A percentile compares a stretch with the other conserved stretches of the same genome.
phyloP scores from a whole-genome alignment of 257 asterid genomes.

The Lavandula angustifolia region DNA sequence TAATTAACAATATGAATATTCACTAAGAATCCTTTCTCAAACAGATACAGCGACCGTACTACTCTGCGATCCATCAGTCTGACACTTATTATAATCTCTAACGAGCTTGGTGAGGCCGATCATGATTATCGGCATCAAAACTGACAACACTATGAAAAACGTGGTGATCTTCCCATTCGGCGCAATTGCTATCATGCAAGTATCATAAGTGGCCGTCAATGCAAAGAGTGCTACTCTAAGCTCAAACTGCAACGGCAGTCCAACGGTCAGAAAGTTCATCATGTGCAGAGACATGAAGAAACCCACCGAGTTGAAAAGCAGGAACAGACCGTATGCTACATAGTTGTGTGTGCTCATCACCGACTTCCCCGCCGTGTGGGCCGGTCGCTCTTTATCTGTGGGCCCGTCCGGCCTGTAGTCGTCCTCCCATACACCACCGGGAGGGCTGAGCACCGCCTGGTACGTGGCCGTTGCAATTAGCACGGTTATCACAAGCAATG shows the following conservation, averaged over 20 bases:
- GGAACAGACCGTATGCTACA: slow-evolving; percentile 34
- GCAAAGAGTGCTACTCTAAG: slow-evolving; percentile 44
- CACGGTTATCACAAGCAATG: slow-evolving; percentile 44
- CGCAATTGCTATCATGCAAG: slow-evolving; percentile 42
- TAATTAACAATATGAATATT: too few species aligned
- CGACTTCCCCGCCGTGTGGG: slow-evolving; percentile 47
- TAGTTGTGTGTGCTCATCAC: slow-evolving; percentile 41
- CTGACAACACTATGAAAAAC: slow-evolving; percentile 21
- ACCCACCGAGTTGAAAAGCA: slow-evolving; percentile 52
- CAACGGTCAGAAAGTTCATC: slow-evolving; percentile 40
- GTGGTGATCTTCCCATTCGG: slow-evolving; percentile 18
- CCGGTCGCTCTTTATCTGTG: too few species aligned
- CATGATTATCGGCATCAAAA: slow-evolving; percentile 31
- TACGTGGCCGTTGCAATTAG: slow-evolving; percentile 52
- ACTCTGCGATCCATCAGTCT: too few species aligned
- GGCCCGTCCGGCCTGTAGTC: slow-evolving; percentile 7
- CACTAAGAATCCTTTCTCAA: too few species aligned
- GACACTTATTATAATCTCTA: slow-evolving; percentile 33
- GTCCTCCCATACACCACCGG: slow-evolving; percentile 68
- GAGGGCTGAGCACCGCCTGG: slow-evolving; percentile 55
- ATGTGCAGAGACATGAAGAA: slow-evolving; percentile 50
- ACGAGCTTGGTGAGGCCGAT: neutral
- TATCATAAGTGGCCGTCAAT: slow-evolving; percentile 40
- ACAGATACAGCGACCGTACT: too few species aligned
- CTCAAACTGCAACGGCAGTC: slow-evolving; percentile 48